Conservation (phyloP, 768 basidiomycete genomes). For the Daedaleopsis nitida region DNA sequence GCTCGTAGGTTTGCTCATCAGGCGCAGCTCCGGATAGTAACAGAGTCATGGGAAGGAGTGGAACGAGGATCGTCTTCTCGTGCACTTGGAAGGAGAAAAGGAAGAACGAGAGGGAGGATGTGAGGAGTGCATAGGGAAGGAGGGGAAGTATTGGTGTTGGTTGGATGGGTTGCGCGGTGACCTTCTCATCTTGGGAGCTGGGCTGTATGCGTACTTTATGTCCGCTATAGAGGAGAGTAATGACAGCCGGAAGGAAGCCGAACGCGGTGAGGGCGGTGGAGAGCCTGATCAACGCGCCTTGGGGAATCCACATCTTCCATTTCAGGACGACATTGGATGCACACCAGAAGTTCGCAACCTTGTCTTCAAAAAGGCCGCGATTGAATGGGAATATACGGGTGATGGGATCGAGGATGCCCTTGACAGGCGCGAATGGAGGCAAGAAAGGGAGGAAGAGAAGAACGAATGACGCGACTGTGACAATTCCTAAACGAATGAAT, state of each 20-base stretch:
- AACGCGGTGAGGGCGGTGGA: conserved; percentile 67
- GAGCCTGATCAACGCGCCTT: conserved; percentile 56
- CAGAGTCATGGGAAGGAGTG: conserved; percentile 82
- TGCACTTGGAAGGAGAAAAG: conserved; percentile 97
- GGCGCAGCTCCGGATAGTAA: conserved; percentile 64
- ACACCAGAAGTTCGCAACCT: conserved; percentile 98
- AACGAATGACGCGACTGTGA: conserved; percentile 63
- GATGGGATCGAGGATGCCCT: conserved; percentile 61
- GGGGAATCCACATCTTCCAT: conserved; percentile 64
- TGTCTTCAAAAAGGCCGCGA: conserved; percentile 91
- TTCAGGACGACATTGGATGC: conserved; percentile 88
- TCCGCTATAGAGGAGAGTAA: conserved; percentile 43
- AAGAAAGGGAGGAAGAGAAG: conserved; percentile 82
- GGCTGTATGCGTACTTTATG: conserved; percentile 31
- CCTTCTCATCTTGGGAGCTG: background rate
- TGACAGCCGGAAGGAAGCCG: conserved; percentile 68
- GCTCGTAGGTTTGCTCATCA: conserved; percentile 50
- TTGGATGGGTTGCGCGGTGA: conserved; percentile 6
- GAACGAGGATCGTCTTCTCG: conserved; percentile 89
- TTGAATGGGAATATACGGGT: conserved; percentile 89
- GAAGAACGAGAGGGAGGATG: conserved; percentile 89
- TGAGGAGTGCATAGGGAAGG: conserved; percentile 79
- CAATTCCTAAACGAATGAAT: conserved; percentile 66
- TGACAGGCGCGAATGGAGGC: conserved; percentile 55
- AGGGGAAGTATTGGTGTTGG: conserved; percentile 63